A percentile compares a stretch with the other conserved stretches of the same genome.
phyloP scores from a whole-genome alignment of 2,329 filamentous ascomycete species.

The Talaromyces marneffei region DNA sequence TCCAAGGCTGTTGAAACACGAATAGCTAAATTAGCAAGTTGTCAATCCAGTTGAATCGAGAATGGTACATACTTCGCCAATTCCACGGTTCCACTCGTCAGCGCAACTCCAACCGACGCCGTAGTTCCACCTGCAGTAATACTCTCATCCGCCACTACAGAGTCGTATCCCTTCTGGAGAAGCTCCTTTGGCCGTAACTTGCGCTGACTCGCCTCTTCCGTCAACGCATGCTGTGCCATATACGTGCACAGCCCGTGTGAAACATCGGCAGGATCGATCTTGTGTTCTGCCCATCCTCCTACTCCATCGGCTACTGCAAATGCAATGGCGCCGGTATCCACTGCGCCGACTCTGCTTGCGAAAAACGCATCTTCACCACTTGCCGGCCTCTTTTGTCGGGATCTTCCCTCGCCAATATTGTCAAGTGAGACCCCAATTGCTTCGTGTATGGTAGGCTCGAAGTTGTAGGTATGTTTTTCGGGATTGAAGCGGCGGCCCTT shows the following conservation, averaged over 20 bases:
- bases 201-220: slow-evolving; percentile 34
- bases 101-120: slow-evolving; percentile 76
- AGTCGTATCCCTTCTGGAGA: slow-evolving; percentile 78
- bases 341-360: slow-evolving; percentile 67
- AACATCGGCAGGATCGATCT: slow-evolving; percentile 91
- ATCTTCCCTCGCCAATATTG: slow-evolving; percentile 21
- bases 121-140: slow-evolving; percentile 85
- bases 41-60: neutral
- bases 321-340: slow-evolving; percentile 52
- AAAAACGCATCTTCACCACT: slow-evolving; percentile 98
- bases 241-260: slow-evolving; percentile 89
- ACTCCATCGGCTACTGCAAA: slow-evolving; percentile 93
- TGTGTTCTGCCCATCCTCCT: slow-evolving; percentile 88
- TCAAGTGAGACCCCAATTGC: slow-evolving; percentile 33
- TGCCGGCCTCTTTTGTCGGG: slow-evolving; percentile 60
- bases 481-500: slow-evolving; percentile 66
- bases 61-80: slow-evolving; percentile 64
- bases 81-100: slow-evolving; percentile 67
- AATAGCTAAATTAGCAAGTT: neutral
- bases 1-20: slow-evolving; percentile 54
- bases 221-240: slow-evolving; percentile 73
- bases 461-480: slow-evolving; percentile 64
- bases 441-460: slow-evolving; percentile 49
- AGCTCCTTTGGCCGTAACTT: slow-evolving; percentile 57
- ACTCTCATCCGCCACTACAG: slow-evolving; percentile 65